Evolutionary conservation across 257 asterid species (phyloP).

Genomic region (Buddleja alternifolia): DNA sequence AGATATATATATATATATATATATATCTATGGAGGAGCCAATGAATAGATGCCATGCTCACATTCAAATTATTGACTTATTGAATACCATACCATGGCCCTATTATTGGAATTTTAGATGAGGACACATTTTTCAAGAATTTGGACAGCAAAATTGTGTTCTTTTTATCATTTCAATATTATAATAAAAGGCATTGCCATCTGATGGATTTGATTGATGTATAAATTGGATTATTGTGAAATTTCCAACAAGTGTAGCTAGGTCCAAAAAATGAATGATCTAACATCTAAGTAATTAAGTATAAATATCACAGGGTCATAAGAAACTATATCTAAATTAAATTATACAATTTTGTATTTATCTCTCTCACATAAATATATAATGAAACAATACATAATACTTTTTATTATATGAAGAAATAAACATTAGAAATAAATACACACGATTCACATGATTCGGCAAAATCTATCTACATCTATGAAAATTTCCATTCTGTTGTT

Average conservation of each 20-base stretch:
- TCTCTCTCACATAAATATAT: too few species aligned
- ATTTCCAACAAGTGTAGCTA: background rate
- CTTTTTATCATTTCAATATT: background rate
- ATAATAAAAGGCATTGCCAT: background rate
- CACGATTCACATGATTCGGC: too few species aligned
- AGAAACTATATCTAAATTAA: too few species aligned
- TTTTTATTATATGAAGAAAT: too few species aligned
- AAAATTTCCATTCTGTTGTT: too few species aligned
- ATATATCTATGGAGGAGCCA: background rate
- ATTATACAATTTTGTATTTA: too few species aligned
- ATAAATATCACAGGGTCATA: too few species aligned
- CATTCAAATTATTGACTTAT: background rate
- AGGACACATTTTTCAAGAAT: constrained; percentile 14
- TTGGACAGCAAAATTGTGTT: background rate
- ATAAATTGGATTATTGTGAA: background rate
- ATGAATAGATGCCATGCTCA: background rate
- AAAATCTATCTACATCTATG: too few species aligned
- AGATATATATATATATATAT: too few species aligned
- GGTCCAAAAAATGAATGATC: background rate
- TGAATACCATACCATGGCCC: background rate
- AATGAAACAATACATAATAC: too few species aligned
- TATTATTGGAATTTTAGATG: background rate
- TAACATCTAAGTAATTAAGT: too few species aligned
- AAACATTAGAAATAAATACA: too few species aligned
- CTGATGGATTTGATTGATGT: background rate